A percentile compares a stretch with the other conserved stretches of the same genome.
Evolutionary conservation across 2,329 filamentous ascomycete genomes (phyloP).

Genomic region (Cryphonectria naterciae): DNA sequence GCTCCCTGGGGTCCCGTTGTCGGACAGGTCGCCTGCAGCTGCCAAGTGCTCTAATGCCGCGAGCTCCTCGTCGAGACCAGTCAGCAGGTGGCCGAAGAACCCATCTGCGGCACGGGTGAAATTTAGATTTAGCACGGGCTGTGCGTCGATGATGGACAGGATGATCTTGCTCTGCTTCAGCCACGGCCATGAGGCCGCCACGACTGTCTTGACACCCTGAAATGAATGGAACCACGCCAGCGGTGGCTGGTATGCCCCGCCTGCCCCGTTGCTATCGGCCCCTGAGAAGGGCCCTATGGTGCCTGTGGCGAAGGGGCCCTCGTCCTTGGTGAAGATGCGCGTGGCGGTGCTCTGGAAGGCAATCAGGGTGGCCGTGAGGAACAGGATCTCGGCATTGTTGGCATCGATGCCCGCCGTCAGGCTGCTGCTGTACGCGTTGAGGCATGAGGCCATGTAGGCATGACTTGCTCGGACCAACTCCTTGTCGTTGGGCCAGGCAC

Average conservation of each 20-base stretch:
- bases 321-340: constrained; percentile 64
- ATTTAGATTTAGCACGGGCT: constrained; percentile 65
- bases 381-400: constrained; percentile 64
- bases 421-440: constrained; percentile 62
- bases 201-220: constrained; percentile 68
- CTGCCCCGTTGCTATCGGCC: constrained; percentile 26
- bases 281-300: constrained; percentile 31
- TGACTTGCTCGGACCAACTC: constrained; percentile 65
- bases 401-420: constrained; percentile 61
- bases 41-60: constrained; percentile 34
- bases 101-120: constrained; percentile 56
- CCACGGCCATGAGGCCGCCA: constrained; percentile 67
- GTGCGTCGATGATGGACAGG: constrained; percentile 65
- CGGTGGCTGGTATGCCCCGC: constrained; percentile 58
- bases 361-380: constrained; percentile 66
- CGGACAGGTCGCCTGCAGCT: constrained; percentile 29
- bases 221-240: constrained; percentile 70
- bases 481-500: constrained; percentile 59
- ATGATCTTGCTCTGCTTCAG: constrained; percentile 61
- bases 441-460: constrained; percentile 66
- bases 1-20: constrained; percentile 10
- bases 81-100: constrained; percentile 65
- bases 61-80: constrained; percentile 61
- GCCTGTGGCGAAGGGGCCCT: constrained; percentile 42
- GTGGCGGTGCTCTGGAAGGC: constrained; percentile 69